Conservation (phyloP, 1,284 basidiomycete species). For the Malassezia japonica region DNA sequence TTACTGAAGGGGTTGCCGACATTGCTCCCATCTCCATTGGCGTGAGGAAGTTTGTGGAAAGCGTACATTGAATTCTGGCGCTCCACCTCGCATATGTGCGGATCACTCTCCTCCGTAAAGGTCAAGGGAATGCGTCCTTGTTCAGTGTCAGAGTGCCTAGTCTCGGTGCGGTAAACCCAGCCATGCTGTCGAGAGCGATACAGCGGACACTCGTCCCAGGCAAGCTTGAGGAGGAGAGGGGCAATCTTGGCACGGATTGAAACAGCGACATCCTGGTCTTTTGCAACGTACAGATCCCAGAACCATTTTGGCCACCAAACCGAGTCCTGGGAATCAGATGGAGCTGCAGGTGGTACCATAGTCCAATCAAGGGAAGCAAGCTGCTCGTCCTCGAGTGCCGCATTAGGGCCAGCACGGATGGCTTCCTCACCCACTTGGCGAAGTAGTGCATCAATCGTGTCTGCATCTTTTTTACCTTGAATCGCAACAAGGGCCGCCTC, state of each 20-base stretch:
- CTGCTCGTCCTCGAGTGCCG: slow-evolving; percentile 17
- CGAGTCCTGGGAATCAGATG: slow-evolving; percentile 17
- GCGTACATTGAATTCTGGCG: slow-evolving; percentile 12
- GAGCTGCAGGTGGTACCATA: slow-evolving; percentile 18
- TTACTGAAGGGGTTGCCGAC: slow-evolving; percentile 87
- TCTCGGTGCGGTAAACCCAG: slow-evolving; percentile 61
- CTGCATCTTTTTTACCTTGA: background rate
- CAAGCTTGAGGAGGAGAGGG: slow-evolving; percentile 73
- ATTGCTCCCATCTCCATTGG: slow-evolving; percentile 84
- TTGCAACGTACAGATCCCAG: slow-evolving; percentile 63
- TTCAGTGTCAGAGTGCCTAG: no score
- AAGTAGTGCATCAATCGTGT: slow-evolving; percentile 9
- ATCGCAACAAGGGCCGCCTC: slow-evolving; percentile 17
- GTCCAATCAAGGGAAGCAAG: slow-evolving; percentile 36
- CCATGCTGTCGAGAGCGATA: slow-evolving; percentile 78
- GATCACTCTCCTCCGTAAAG: background rate
- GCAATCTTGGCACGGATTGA: slow-evolving; percentile 75
- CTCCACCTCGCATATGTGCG: slow-evolving; percentile 1
- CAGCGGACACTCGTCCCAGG: slow-evolving; percentile 79
- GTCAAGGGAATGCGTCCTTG: background rate
- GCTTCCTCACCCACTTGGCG: slow-evolving; percentile 23
- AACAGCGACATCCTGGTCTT: slow-evolving; percentile 58
- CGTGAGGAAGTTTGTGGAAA: slow-evolving; percentile 82
- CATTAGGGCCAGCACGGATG: slow-evolving; percentile 7
- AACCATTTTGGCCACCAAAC: slow-evolving; percentile 82